Evolutionary conservation across 2,329 filamentous ascomycete genomes (phyloP).

Genomic region (Rutstroemia sp.): DNA sequence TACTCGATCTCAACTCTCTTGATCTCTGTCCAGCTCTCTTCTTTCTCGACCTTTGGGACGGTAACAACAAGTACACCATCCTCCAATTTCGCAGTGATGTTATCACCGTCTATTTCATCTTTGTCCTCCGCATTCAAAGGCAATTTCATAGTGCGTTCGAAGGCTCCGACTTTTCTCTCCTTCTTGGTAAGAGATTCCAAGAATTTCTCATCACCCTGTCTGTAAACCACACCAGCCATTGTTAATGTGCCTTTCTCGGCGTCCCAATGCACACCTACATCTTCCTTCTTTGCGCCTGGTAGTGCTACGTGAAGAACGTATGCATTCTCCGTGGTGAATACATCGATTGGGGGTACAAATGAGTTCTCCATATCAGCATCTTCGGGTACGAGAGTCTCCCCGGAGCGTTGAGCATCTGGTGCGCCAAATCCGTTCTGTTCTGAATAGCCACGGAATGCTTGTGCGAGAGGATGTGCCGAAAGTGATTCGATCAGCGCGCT

Average conservation of each 20-base stretch:
- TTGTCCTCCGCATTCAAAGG: conserved; percentile 44
- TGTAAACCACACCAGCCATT: conserved; percentile 65
- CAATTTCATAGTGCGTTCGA: conserved; percentile 63
- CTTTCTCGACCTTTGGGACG: conserved; percentile 65
- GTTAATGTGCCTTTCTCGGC: conserved; percentile 57
- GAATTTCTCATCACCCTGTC: conserved; percentile 62
- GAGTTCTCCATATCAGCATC: conserved; percentile 30
- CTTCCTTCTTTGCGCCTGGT: conserved; percentile 72
- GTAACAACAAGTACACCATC: conserved; percentile 70
- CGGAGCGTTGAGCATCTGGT: conserved; percentile 15
- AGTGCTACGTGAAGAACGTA: conserved; percentile 68
- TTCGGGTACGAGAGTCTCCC: conserved; percentile 17
- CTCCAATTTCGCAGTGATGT: conserved; percentile 68
- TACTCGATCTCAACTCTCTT: conserved; percentile 50
- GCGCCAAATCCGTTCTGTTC: conserved; percentile 18
- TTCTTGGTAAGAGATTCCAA: conserved; percentile 52
- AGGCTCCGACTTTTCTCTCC: conserved; percentile 67
- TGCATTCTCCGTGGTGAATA: conserved; percentile 60
- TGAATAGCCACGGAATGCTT: conserved; percentile 23
- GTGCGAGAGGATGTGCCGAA: conserved; percentile 23
- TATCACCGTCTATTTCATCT: conserved; percentile 57
- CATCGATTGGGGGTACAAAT: conserved; percentile 62
- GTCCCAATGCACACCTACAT: conserved; percentile 72
- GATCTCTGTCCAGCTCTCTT: conserved; percentile 49
- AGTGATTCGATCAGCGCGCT: conserved; percentile 22